Base-by-base conservation (phyloP, 257 asterid genomes). In the Avicennia marina region DNA sequence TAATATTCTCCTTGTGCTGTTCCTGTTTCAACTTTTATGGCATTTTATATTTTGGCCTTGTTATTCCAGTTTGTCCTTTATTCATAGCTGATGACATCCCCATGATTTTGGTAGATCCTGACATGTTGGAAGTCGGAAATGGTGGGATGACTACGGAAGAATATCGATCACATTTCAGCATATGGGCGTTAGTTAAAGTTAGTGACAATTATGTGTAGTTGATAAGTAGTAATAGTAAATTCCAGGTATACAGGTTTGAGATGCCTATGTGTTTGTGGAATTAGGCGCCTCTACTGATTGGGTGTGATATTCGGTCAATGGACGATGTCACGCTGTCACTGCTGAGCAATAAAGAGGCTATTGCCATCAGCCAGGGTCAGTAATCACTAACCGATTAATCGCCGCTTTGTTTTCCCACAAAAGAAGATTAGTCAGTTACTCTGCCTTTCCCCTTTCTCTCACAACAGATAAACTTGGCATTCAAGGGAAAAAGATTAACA, bases 41-140 rank as follows among this genome's bases (percentile, higher is more conserved):
- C n/a, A n/a, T n/a, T 43, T 43, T 43, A 7, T 20, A 38, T 13
- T 38, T 22, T 24, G 1, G 13, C 24, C 38, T 39, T 19, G 21
- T 45, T 20, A 6, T 8, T 16, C 1, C 6, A 17, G 1, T 17
- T n/a, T 50, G 38, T 15, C 41, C 29, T 16, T 20, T 2, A 8
- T 31, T n/a, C 24, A 27, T 16, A 22, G 7, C 27, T 16, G 19
- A 50, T 29, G 34, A 29, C 8, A 4, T 8, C 8, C 8, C 7
- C 34, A 29, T 29, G 34, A 29, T 29, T 55, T 47, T 45, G 34
- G 31, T 66, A 90, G 98, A 91, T 79, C 98, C 98, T 11, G 98
- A 91, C 64, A 91, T 91, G 98, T 62, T 91, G 79, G 98, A 91
- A 71, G 94, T 91, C 45, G 98, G 98, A 53, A 91, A 91, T 41